These are phyloP conservation scores for Hypoxylon sp. DNA, from an alignment of 2,329 filamentous ascomycete genomes.

Conservation along the genomic window DNA sequence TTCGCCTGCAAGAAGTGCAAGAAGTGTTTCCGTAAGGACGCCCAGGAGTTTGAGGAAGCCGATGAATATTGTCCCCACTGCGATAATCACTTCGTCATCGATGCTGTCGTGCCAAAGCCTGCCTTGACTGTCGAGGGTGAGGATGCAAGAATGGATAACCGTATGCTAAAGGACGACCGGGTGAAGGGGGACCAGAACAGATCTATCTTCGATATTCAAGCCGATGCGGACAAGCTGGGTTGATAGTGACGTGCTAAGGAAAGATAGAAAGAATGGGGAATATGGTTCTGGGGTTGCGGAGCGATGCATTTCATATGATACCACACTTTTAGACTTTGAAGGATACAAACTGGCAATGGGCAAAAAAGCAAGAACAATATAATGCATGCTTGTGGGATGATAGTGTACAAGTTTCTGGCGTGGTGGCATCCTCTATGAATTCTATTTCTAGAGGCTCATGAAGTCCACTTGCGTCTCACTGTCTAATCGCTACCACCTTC, in stretches of 20 bases:
- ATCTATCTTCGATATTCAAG: slow-evolving; percentile 81
- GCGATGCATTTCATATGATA: slow-evolving; percentile 52
- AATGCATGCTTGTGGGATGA: slow-evolving; percentile 25
- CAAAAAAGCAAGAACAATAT: slow-evolving; percentile 20
- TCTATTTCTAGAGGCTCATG: slow-evolving; percentile 26
- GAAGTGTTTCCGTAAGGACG: slow-evolving; percentile 97
- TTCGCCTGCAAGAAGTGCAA: slow-evolving; percentile 99
- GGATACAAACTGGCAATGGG: slow-evolving; percentile 21
- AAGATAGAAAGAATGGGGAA: slow-evolving; percentile 1
- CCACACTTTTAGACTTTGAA: slow-evolving; percentile 47
- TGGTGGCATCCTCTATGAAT: slow-evolving; percentile 27
- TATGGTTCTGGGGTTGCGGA: slow-evolving; percentile 33
- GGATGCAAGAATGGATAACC: slow-evolving; percentile 84
- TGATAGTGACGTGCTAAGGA: slow-evolving; percentile 56
- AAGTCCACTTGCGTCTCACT: slow-evolving; percentile 12
- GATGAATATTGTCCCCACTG: slow-evolving; percentile 99
- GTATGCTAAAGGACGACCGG: slow-evolving; percentile 94
- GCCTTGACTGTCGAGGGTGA: slow-evolving; percentile 90
- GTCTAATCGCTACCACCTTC: slow-evolving; percentile 54
- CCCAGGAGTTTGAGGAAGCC: slow-evolving; percentile 90
- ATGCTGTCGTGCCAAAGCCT: slow-evolving; percentile 86
- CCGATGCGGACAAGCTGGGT: slow-evolving; percentile 81
- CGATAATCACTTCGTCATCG: slow-evolving; percentile 97
- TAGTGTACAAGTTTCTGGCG: slow-evolving; percentile 39
- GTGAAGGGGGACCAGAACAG: slow-evolving; percentile 70